Base-by-base conservation (phyloP, 129 eudicot species). In the Centella asiatica region DNA sequence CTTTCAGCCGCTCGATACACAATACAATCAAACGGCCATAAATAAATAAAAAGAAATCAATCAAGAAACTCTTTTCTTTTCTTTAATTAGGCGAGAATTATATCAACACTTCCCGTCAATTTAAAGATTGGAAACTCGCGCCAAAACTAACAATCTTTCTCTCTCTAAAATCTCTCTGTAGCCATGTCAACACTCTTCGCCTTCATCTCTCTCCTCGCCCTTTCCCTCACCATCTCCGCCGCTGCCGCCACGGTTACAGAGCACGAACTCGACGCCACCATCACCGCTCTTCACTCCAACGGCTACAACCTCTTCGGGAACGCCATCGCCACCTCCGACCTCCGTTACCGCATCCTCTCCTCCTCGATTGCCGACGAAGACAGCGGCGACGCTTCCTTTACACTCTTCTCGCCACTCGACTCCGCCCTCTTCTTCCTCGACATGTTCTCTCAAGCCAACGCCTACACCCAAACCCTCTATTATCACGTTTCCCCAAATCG, bases 281-380 rank as follows among this genome's bases (percentile, higher is more conserved):
- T 70, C 6, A 4, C 44, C 4, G 5, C 69, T 20, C 76, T 76
- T 64, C 26, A 69, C 6, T 1, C 23, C 49, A 56, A 44, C 57
- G 71, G 68, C 62, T 65, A 57, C 76, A 39, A 63, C 10, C 80
- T 76, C 76, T 76, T 76, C 72, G 50, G 68, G 37, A 76, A 70
- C 72, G 75, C 76, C 49, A 76, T 76, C 48, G 44, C 76, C 64
- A 60, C 75, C 68, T 70, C 80, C 71, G 72, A 76, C 42, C 76
- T 76, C 72, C 47, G 64, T 20, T 70, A 15, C 66, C 64, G 44
- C 12, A 26, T 76, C 67, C 72, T 73, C 72, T 22, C 67, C 47
- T 14, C 40, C 42, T 27, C 48, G n/a, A n/a, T n/a, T n/a, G n/a
- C n/a, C n/a, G n/a, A n/a, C n/a, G n/a, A n/a, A n/a, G n/a, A n/a